Evolutionary conservation across 768 basidiomycete genomes (phyloP).

Genomic region (Rhodosporidiobolus sp.): DNA sequence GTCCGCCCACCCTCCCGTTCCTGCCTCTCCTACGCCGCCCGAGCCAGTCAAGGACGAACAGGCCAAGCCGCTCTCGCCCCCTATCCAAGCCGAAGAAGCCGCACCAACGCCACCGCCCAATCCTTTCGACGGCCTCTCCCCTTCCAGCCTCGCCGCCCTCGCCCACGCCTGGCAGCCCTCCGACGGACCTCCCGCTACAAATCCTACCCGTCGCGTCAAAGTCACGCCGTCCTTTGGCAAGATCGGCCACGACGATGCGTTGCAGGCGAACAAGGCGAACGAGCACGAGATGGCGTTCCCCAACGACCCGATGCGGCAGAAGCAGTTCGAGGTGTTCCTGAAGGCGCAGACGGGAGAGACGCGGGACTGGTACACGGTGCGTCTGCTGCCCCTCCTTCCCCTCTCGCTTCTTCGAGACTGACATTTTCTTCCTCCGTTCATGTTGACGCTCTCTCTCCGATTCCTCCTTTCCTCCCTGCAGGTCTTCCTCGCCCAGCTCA

Average conservation of each 20-base stretch:
- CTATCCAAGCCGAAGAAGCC: no score
- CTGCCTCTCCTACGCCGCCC: neutral
- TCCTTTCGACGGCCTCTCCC: neutral
- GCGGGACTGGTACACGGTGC: conserved; percentile 15
- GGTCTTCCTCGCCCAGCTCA: conserved; percentile 13
- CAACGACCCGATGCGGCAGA: neutral
- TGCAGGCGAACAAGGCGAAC: neutral
- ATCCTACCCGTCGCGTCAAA: neutral
- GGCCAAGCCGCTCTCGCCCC: neutral
- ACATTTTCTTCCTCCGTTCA: neutral
- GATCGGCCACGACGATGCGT: neutral
- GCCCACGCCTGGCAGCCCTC: neutral
- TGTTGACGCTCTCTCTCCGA: neutral
- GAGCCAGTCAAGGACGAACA: no score
- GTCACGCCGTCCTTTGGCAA: neutral
- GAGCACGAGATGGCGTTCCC: neutral
- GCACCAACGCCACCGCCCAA: neutral
- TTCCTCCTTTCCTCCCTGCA: neutral
- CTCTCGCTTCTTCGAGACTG: no score
- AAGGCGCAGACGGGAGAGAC: conserved; percentile 4
- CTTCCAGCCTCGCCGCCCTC: neutral
- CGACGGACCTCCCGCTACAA: neutral
- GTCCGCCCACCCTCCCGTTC: neutral
- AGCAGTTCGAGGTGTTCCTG: conserved; percentile 7
- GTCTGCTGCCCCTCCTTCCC: neutral